Evolutionary conservation across 176 grass and related monocot genomes (phyloP).

Genomic region (Phragmites australis): DNA sequence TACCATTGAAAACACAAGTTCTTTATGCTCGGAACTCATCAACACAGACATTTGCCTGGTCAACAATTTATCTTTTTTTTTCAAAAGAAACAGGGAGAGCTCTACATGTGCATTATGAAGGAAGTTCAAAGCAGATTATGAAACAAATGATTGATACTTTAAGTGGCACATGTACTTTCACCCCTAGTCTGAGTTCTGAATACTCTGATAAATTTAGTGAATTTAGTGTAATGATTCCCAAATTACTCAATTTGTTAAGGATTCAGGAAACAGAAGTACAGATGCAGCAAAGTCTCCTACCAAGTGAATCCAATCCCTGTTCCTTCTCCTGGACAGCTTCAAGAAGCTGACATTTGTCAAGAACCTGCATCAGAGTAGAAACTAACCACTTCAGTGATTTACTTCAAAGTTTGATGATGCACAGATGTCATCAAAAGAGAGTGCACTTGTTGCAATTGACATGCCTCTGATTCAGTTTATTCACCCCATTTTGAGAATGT

Average conservation of each 20-base stretch:
- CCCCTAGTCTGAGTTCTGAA: not conserved
- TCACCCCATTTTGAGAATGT: not conserved
- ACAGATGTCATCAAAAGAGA: conserved; percentile 10
- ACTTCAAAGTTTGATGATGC: not conserved
- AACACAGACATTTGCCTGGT: not conserved
- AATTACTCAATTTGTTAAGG: not conserved
- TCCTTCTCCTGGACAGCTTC: conserved; percentile 87
- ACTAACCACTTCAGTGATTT: conserved; percentile 12
- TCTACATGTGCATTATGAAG: not conserved
- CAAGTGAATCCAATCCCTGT: conserved; percentile 71
- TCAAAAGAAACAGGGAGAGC: not conserved
- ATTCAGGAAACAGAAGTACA: not conserved
- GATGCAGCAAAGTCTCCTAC: conserved; percentile 33
- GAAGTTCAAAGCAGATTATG: not conserved
- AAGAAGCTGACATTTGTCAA: conserved; percentile 88
- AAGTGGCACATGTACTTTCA: not conserved
- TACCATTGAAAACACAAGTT: not conserved
- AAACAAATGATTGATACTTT: not conserved
- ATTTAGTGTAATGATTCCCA: not conserved
- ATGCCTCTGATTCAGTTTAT: not conserved
- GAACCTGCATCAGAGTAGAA: conserved; percentile 48
- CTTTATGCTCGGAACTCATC: not conserved
- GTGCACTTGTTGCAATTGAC: not conserved
- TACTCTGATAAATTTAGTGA: not conserved
- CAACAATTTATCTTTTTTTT: not conserved